These are phyloP conservation scores for Penicillium sp. DNA, from an alignment of 2,329 filamentous ascomycete genomes.

Conservation along the genomic window DNA sequence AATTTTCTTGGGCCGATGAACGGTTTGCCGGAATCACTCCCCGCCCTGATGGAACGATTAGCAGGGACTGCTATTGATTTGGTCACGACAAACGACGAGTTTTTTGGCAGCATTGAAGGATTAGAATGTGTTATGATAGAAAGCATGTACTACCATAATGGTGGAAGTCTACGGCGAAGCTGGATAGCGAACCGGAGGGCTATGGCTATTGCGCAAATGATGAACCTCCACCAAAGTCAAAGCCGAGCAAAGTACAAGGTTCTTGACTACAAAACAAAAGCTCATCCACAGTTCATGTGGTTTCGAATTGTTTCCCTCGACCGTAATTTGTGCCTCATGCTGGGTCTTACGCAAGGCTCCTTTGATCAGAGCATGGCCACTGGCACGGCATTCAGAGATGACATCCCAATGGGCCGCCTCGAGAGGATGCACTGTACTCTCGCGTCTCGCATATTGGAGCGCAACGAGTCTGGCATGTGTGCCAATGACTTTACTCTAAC, in stretches of 20 bases:
- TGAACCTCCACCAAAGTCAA: slow-evolving; percentile 41
- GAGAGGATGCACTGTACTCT: slow-evolving; percentile 48
- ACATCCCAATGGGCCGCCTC: slow-evolving; percentile 48
- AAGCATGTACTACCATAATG: slow-evolving; percentile 37
- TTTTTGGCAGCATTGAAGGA: slow-evolving; percentile 41
- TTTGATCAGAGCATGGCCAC: slow-evolving; percentile 38
- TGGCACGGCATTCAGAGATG: slow-evolving; percentile 35
- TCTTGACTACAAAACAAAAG: slow-evolving; percentile 2
- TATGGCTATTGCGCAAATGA: slow-evolving; percentile 42
- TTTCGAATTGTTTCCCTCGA: slow-evolving; percentile 41
- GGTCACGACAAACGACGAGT: slow-evolving; percentile 41
- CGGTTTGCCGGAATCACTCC: slow-evolving; percentile 22
- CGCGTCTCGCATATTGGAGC: slow-evolving; percentile 42
- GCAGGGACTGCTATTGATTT: slow-evolving; percentile 29
- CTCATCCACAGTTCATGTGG: slow-evolving; percentile 35
- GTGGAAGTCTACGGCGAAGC: slow-evolving; percentile 41
- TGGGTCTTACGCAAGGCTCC: slow-evolving; percentile 40
- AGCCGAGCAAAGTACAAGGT: slow-evolving; percentile 10
- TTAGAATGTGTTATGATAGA: slow-evolving; percentile 47
- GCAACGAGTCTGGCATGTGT: slow-evolving; percentile 5
- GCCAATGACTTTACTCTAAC: slow-evolving; percentile 43
- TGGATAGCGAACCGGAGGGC: slow-evolving; percentile 43
- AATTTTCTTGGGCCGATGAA: slow-evolving; percentile 1
- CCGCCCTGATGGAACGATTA: slow-evolving; percentile 29
- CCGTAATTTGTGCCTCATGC: slow-evolving; percentile 41